Evolutionary conservation across 108 stramenopile species (phyloP).

Genomic region (Fistulifera pelliculosa): DNA sequence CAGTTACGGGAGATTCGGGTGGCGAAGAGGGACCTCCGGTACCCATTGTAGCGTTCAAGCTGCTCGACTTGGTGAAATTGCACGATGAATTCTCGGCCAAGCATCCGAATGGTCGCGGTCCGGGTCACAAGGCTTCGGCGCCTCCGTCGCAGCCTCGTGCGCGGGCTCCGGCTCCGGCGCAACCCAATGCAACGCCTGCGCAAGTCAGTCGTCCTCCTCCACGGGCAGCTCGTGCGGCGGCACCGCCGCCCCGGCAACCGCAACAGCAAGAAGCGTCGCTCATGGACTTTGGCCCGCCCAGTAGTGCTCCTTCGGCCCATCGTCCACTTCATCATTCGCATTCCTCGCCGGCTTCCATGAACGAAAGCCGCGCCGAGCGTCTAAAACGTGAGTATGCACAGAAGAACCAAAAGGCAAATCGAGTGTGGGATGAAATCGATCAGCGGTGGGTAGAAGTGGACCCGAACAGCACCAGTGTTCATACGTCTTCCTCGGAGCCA

Average conservation of each 20-base stretch:
- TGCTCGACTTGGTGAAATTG: conserved; percentile 61
- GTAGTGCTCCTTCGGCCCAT: conserved; percentile 11
- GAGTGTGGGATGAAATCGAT: conserved; percentile 87
- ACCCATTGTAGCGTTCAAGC: conserved; percentile 67
- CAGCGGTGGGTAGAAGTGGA: conserved; percentile 82
- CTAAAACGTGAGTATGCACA: conserved; percentile 68
- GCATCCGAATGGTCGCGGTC: conserved; percentile 22
- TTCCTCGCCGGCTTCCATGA: conserved; percentile 37
- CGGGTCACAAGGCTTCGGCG: conserved; percentile 3
- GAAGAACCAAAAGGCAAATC: conserved; percentile 43
- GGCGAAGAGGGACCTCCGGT: conserved; percentile 39
- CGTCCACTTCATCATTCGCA: conserved; percentile 35
- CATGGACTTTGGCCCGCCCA: conserved; percentile 65
- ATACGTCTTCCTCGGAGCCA: conserved; percentile 5
- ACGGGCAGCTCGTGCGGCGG: conserved; percentile 7
- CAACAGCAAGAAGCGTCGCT: conserved; percentile 39
- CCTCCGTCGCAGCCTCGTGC: conserved; percentile 1
- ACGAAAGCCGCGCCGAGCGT: conserved; percentile 65
- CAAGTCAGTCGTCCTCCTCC: conserved; percentile 9
- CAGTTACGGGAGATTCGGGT: conserved; percentile 36
- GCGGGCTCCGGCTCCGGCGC: too few relatives aligned
- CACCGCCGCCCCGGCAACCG: conserved; percentile 11
- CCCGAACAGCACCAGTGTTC: conserved; percentile 32
- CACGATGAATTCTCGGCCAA: conserved; percentile 35
- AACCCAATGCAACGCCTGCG: conserved; percentile 10